Evolutionary conservation across 2,329 filamentous ascomycete species (phyloP).

Genomic region (Huntiella omanensis): DNA sequence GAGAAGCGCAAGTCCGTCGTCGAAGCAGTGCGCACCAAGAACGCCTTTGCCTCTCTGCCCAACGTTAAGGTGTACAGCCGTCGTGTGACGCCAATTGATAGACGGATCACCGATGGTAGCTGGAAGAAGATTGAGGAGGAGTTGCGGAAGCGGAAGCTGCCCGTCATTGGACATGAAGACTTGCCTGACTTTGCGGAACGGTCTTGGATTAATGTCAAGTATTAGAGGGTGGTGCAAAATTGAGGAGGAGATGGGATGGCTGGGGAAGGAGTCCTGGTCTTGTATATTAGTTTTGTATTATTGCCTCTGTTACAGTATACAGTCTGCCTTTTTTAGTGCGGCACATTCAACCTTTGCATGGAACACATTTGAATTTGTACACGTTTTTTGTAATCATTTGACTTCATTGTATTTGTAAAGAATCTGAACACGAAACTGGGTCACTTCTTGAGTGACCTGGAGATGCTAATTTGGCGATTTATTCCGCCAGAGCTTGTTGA

Average conservation of each 20-base stretch:
- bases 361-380: too few species aligned
- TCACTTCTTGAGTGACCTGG: too few species aligned
- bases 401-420: too few species aligned
- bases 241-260: not conserved
- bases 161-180: conserved; percentile 29
- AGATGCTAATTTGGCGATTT: not conserved
- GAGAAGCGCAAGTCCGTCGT: conserved; percentile 44
- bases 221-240: conserved; percentile 13
- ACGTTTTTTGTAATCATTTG: too few species aligned
- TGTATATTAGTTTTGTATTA: conserved; percentile 9
- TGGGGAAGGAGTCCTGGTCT: not conserved
- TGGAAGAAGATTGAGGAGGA: conserved; percentile 66
- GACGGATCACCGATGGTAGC: conserved; percentile 51
- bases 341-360: too few species aligned
- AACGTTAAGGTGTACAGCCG: conserved; percentile 53
- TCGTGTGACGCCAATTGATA: conserved; percentile 51
- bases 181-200: conserved; percentile 24
- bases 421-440: too few species aligned
- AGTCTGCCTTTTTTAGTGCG: not conserved
- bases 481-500: not conserved
- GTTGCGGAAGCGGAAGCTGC: conserved; percentile 41
- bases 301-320: not conserved
- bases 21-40: conserved; percentile 32
- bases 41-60: conserved; percentile 30
- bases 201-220: conserved; percentile 23